phyloP scores from a whole-genome alignment of 2,329 filamentous ascomycete genomes.

The Penicillium concentricum region DNA sequence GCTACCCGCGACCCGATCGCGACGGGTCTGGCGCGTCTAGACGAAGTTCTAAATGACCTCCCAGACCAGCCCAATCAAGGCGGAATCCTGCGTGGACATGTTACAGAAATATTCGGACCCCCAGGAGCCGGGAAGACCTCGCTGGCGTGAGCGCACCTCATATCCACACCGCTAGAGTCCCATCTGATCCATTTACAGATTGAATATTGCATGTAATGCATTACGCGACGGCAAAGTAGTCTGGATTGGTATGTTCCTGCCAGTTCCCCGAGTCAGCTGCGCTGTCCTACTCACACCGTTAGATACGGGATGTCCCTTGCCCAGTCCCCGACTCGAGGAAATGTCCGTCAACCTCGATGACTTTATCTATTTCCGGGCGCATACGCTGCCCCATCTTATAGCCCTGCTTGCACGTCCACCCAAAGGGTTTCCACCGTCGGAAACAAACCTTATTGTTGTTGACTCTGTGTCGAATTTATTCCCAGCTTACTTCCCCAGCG shows the following conservation, averaged over 20 bases:
- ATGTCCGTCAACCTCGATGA: conserved; percentile 48
- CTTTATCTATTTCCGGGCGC: conserved; percentile 64
- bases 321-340: conserved; percentile 48
- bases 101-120: conserved; percentile 86
- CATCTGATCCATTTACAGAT: conserved; percentile 49
- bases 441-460: conserved; percentile 69
- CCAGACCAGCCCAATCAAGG: conserved; percentile 3
- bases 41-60: conserved; percentile 35
- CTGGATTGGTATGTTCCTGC: conserved; percentile 71
- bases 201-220: conserved; percentile 67
- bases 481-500: conserved; percentile 71
- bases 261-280: background rate
- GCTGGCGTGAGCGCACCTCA: conserved; percentile 61
- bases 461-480: conserved; percentile 76
- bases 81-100: conserved; percentile 71
- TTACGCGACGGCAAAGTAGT: conserved; percentile 64
- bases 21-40: conserved; percentile 51
- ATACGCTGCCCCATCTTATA: conserved; percentile 64
- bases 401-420: conserved; percentile 71
- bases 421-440: conserved; percentile 58
- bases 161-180: background rate
- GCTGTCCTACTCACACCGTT: conserved; percentile 5
- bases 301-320: conserved; percentile 54
- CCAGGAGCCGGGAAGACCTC: conserved; percentile 83
- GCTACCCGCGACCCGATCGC: conserved; percentile 22